Conservation (phyloP, 495 filamentous ascomycete genomes). For the Talaromyces thailandensis region DNA sequence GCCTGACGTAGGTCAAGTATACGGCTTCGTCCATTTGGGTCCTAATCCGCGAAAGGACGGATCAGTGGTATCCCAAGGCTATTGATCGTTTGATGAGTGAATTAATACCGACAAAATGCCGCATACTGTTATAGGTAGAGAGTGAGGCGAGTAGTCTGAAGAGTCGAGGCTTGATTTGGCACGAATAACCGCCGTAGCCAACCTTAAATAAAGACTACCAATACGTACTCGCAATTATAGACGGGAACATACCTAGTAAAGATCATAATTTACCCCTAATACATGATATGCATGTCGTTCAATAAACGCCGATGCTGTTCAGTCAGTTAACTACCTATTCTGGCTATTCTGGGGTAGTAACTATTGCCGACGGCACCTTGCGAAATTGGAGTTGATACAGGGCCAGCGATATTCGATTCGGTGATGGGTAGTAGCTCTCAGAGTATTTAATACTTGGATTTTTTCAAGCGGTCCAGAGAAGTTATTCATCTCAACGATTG, state of each 20-base stretch:
- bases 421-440: too few species aligned
- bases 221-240: neutral
- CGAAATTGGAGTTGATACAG: neutral
- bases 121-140: neutral
- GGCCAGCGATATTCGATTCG: neutral
- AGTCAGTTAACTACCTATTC: neutral
- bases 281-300: neutral
- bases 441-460: too few species aligned
- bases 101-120: neutral
- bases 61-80: neutral
- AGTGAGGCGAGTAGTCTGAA: neutral
- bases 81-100: neutral
- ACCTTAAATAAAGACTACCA: neutral
- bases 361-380: neutral
- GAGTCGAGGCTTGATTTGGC: neutral
- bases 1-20: neutral
- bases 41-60: neutral
- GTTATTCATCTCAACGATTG: too few species aligned
- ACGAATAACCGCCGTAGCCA: neutral
- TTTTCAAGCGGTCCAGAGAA: too few species aligned
- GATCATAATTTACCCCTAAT: neutral
- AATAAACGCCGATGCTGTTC: neutral
- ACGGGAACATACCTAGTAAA: neutral
- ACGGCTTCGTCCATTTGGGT: neutral
- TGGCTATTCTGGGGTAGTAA: neutral